Conservation (phyloP, 2,329 filamentous ascomycete genomes). For the Cladosporium sp. region DNA sequence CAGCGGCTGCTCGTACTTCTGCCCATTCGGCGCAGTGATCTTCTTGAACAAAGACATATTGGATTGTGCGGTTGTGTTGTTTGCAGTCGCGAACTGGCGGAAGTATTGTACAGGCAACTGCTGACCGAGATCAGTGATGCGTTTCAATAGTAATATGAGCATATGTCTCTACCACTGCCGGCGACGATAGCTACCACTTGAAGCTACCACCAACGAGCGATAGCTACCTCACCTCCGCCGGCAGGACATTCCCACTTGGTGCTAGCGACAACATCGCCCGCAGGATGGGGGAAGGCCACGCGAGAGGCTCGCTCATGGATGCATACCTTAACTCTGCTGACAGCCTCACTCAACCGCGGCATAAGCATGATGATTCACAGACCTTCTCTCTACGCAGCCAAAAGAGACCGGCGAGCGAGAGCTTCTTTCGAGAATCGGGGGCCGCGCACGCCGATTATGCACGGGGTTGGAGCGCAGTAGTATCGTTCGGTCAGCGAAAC, state of each 20-base stretch:
- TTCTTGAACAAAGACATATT: slow-evolving; percentile 56
- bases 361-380: not conserved
- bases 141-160: not conserved
- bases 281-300: not conserved
- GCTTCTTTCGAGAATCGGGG: not conserved
- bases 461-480: not conserved
- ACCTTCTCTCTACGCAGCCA: not conserved
- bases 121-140: not conserved
- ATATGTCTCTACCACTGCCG: not conserved
- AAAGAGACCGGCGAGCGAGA: not conserved
- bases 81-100: not conserved
- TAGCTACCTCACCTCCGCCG: slow-evolving; percentile 11
- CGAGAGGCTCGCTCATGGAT: not conserved
- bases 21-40: slow-evolving; percentile 74
- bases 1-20: slow-evolving; percentile 68
- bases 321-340: slow-evolving; percentile 9
- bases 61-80: not conserved
- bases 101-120: not conserved
- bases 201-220: slow-evolving; percentile 1
- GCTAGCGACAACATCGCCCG: not conserved
- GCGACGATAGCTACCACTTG: not conserved
- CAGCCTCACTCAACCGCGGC: not conserved
- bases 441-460: not conserved
- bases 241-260: slow-evolving; percentile 17
- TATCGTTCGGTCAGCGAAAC: not conserved